Base-by-base conservation (phyloP, 2,329 filamentous ascomycete genomes). In the Colletotrichum neosansevieriae region DNA sequence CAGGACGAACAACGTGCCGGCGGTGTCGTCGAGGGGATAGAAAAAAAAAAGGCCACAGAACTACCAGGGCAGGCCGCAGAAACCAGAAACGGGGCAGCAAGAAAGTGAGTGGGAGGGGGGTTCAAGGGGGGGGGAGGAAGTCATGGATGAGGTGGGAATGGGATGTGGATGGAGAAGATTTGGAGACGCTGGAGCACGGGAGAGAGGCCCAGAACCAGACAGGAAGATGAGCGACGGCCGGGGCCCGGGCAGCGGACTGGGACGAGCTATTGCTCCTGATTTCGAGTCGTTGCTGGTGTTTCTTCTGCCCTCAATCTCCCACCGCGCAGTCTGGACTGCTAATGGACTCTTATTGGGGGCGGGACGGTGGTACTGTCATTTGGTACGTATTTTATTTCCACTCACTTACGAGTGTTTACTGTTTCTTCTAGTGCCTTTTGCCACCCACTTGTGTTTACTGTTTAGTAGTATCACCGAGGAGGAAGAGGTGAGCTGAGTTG, bases 1-100 rank as follows among this genome's bases (percentile, higher is more conserved):
- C 61, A 66, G 61, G 66, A 69, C 62, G 65, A 68, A 58, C 62
- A 65, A 65, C 61, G 45, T 65, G 45, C 65, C 66, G 56, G 66
- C 66, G 56, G 66, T 69, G 66, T 69, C 50, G 66, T 66, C 49
- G 34, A 63, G 59, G 29, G 29, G 29, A 29, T 29, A 29, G 29
- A 9, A 29, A 29, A 53, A 58, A 34, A 58, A 67, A 51, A 50
- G 44, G n/a, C n/a, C n/a, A 29, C 47, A 42, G 32, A 9, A 58
- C 54, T 5, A 36, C 58, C 17, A 61, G 66, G 62, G 49, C 66
- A 44, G 49, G 13, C 15, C 10, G 47, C 47, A 50, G 49, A 36
- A 51, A 36, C 36, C 36, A 38, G 36, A 15, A 63, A 67, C 49
- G 58, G 58, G 58, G 50, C 32, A 36, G 47, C 32, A 19, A 17